These are phyloP conservation scores for Quercus suber DNA, from an alignment of 306 rosid species.

Conservation along the genomic window DNA sequence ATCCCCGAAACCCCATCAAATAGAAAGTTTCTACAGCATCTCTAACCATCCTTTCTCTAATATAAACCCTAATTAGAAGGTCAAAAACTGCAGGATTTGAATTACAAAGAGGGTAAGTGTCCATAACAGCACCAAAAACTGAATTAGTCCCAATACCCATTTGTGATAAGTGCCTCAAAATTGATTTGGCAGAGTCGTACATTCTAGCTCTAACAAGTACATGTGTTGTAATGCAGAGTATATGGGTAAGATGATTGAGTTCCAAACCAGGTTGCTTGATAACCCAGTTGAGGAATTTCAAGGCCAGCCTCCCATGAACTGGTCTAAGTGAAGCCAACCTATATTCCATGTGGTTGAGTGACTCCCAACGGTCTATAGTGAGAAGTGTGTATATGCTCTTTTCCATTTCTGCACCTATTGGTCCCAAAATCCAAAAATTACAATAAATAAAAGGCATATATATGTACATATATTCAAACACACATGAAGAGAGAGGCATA, in stretches of 20 bases:
- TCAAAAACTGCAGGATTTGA: conserved; percentile 82
- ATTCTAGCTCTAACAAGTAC: conserved; percentile 75
- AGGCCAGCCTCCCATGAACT: conserved; percentile 67
- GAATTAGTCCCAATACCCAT: conserved; percentile 41
- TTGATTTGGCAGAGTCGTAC: conserved; percentile 57
- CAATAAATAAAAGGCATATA: neutral
- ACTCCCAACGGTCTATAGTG: conserved; percentile 74
- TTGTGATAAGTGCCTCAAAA: conserved; percentile 44
- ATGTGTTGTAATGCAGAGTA: conserved; percentile 60
- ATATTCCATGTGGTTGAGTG: conserved; percentile 70
- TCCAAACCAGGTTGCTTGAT: conserved; percentile 63
- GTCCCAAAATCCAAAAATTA: conserved; percentile 13
- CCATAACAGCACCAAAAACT: conserved; percentile 61
- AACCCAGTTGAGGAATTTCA: conserved; percentile 73
- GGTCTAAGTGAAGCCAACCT: conserved; percentile 70
- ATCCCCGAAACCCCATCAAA: conserved; percentile 60
- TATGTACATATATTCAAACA: neutral
- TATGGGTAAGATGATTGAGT: conserved; percentile 52
- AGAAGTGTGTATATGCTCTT: conserved; percentile 69
- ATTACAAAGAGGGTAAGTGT: conserved; percentile 64
- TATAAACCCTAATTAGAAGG: conserved; percentile 63
- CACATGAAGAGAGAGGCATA: neutral
- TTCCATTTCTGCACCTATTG: conserved; percentile 45
- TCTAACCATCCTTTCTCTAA: conserved; percentile 49
- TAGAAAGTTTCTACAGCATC: conserved; percentile 54